These are phyloP conservation scores for Cyclotella baltica DNA, from an alignment of 108 stramenopile genomes.

Conservation along the genomic window DNA sequence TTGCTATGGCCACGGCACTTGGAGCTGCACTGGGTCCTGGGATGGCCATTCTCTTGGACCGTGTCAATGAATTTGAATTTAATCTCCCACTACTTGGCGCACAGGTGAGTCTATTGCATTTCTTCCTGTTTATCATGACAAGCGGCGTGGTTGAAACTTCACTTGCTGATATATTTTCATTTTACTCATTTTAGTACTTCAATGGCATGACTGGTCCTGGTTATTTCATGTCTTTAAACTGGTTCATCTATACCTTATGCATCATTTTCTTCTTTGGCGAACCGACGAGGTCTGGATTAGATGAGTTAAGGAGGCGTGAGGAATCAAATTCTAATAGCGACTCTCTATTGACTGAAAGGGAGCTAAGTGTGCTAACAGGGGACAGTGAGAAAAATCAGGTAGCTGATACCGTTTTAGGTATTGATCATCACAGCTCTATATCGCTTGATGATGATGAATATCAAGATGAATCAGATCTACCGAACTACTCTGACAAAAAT, in stretches of 20 bases:
- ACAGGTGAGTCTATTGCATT: too few species aligned
- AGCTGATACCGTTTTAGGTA: not conserved
- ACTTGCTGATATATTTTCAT: too few species aligned
- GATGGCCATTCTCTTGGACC: constrained; percentile 71
- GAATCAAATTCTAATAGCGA: constrained; percentile 22
- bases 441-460: constrained; percentile 2
- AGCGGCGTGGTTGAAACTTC: too few species aligned
- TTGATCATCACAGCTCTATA: constrained; percentile 17
- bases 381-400: constrained; percentile 1
- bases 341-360: constrained; percentile 12
- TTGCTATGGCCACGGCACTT: constrained; percentile 74
- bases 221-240: constrained; percentile 65
- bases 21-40: constrained; percentile 80
- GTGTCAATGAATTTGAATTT: constrained; percentile 61
- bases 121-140: too few species aligned
- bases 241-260: constrained; percentile 52
- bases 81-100: constrained; percentile 55
- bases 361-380: constrained; percentile 1
- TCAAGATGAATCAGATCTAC: not conserved
- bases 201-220: constrained; percentile 78
- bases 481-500: not conserved
- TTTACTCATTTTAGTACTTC: too few species aligned
- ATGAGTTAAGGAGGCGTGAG: constrained; percentile 56
- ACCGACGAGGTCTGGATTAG: constrained; percentile 64
- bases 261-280: constrained; percentile 54